These are phyloP conservation scores for Boletus vinaceobasis DNA, from an alignment of 768 basidiomycete species.

Conservation along the genomic window DNA sequence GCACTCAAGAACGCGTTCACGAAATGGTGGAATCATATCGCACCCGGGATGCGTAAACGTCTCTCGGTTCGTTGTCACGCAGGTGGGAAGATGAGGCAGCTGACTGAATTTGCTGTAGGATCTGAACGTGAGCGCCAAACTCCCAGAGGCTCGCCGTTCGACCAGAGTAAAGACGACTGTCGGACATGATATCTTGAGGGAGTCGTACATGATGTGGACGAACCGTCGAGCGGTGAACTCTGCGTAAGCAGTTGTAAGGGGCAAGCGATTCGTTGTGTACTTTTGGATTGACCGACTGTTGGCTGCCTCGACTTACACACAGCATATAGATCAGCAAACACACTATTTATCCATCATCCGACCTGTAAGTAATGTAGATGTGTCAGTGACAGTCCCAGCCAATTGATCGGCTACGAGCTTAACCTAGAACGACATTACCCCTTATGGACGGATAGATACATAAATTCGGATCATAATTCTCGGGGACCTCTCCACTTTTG, in stretches of 20 bases:
- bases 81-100: background rate
- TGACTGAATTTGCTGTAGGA: constrained; percentile 45
- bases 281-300: constrained; percentile 4
- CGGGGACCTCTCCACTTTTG: background rate
- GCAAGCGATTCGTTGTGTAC: constrained; percentile 5
- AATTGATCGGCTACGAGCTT: too few species aligned
- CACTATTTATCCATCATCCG: constrained; percentile 19
- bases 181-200: constrained; percentile 63
- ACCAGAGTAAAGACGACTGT: constrained; percentile 59
- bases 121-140: constrained; percentile 60
- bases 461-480: background rate
- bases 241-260: constrained; percentile 6
- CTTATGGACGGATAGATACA: too few species aligned
- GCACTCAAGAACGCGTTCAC: constrained; percentile 71
- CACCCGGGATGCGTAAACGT: constrained; percentile 74
- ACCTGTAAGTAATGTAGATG: constrained; percentile 8
- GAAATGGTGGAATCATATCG: constrained; percentile 84
- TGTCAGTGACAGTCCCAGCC: background rate
- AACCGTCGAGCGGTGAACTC: constrained; percentile 67
- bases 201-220: constrained; percentile 87
- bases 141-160: constrained; percentile 80
- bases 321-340: constrained; percentile 21
- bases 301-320: constrained; percentile 7
- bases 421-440: too few species aligned
- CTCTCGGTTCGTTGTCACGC: constrained; percentile 52